These are phyloP conservation scores for Wickerhamomyces sydowiorum DNA, from an alignment of 805 yeast genomes.

Conservation along the genomic window DNA sequence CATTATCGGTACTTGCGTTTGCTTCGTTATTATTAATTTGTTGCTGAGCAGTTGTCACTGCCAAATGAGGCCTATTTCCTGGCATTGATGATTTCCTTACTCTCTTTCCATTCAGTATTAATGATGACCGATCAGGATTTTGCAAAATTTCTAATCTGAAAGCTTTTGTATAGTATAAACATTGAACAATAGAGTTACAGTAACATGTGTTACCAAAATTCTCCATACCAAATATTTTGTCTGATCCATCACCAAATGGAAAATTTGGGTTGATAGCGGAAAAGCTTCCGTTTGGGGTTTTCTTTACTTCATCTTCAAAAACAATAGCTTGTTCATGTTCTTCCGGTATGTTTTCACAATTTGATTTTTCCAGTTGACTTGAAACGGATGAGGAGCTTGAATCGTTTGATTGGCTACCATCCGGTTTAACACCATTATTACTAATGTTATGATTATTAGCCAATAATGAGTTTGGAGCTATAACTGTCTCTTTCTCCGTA, in stretches of 20 bases:
- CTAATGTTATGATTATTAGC: not conserved
- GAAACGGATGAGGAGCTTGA: not conserved
- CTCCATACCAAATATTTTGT: conserved; percentile 74
- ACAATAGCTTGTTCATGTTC: not conserved
- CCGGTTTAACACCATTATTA: not conserved
- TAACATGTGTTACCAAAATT: conserved; percentile 92
- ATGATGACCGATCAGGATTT: conserved; percentile 41
- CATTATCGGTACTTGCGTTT: conserved; percentile 3
- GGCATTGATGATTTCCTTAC: conserved; percentile 33
- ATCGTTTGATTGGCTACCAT: not conserved
- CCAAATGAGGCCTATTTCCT: conserved; percentile 35
- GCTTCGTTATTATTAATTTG: conserved; percentile 2
- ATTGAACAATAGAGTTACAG: conserved; percentile 88
- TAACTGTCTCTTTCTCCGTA: conserved; percentile 2
- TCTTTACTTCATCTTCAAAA: not conserved
- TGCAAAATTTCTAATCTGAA: conserved; percentile 55
- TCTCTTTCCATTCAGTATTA: no score
- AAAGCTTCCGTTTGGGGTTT: not conserved
- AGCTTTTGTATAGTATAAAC: conserved; percentile 66
- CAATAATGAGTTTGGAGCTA: not conserved
- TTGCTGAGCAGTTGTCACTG: conserved; percentile 1
- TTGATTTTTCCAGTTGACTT: not conserved
- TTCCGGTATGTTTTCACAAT: not conserved
- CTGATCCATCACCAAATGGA: conserved; percentile 64
- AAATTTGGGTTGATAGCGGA: conserved; percentile 8